Evolutionary conservation across 2,329 filamentous ascomycete species (phyloP).

Genomic region (Thielaviopsis punctulata): DNA sequence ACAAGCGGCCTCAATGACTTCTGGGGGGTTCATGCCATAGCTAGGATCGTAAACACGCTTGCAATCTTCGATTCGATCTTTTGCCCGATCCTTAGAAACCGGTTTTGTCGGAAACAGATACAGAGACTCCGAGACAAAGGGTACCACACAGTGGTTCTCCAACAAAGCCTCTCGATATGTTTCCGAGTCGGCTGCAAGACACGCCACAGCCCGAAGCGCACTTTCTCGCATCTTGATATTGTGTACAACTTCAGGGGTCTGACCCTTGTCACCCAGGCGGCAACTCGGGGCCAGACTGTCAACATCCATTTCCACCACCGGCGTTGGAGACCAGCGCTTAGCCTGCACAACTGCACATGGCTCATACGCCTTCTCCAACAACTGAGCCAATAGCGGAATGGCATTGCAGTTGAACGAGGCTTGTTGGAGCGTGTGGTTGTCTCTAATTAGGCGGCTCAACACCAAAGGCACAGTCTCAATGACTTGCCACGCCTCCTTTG

Average conservation of each 20-base stretch:
- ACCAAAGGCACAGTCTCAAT: conserved; percentile 58
- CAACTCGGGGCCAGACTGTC: conserved; percentile 22
- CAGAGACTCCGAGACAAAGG: conserved; percentile 71
- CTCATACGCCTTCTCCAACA: conserved; percentile 35
- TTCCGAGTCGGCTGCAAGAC: conserved; percentile 66
- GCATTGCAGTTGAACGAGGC: conserved; percentile 53
- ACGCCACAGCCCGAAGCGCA: conserved; percentile 62
- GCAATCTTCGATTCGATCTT: conserved; percentile 14
- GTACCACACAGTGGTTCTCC: conserved; percentile 54
- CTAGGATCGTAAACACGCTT: conserved; percentile 19
- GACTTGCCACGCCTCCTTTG: conserved; percentile 30
- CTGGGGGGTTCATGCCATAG: conserved; percentile 56
- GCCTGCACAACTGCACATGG: conserved; percentile 21
- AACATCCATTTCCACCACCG: conserved; percentile 20
- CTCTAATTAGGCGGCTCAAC: conserved; percentile 60
- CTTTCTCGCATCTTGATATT: conserved; percentile 61
- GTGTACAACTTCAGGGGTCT: conserved; percentile 44
- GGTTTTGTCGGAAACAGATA: conserved; percentile 36
- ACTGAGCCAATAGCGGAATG: conserved; percentile 27
- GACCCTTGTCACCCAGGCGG: conserved; percentile 42
- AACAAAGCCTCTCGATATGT: conserved; percentile 69
- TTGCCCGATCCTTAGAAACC: conserved; percentile 24
- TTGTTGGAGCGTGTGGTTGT: conserved; percentile 64
- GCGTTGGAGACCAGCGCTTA: conserved; percentile 24
- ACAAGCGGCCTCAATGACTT: conserved; percentile 73